Percentiles rank a stretch among this genome's conserved stretches.
These are phyloP conservation scores for Ogataea henricii DNA, from an alignment of 805 yeast species.

Conservation along the genomic window DNA sequence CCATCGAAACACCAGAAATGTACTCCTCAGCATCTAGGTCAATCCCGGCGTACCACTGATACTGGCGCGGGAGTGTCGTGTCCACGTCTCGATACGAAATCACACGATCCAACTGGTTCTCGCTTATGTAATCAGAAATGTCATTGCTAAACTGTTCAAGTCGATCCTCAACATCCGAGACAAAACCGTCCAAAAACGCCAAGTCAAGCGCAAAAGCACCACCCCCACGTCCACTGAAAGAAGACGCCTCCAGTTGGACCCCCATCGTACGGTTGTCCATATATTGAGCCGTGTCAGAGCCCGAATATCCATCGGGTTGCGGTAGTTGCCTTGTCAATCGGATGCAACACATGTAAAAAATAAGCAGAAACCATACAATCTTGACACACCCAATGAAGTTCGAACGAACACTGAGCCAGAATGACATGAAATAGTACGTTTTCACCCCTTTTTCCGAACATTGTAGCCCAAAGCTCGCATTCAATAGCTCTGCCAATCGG, in stretches of 20 bases:
- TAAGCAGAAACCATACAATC: constrained; percentile 9
- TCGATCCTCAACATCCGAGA: not conserved
- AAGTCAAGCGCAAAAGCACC: not conserved
- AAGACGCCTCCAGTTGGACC: not conserved
- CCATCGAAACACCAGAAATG: not conserved
- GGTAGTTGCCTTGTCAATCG: not conserved
- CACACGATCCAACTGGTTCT: not conserved
- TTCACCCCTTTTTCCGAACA: constrained; percentile 3
- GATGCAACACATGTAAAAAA: constrained; percentile 8
- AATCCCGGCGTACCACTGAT: not conserved
- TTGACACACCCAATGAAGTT: constrained; percentile 8
- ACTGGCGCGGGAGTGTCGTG: not conserved
- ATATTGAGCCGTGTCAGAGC: not conserved
- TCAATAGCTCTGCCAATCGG: constrained; percentile 7
- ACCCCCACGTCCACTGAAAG: not conserved
- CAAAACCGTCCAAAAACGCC: not conserved
- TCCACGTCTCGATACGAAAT: not conserved
- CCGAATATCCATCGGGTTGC: too few relatives aligned
- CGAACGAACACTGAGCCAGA: constrained; percentile 21
- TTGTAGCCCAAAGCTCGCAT: not conserved
- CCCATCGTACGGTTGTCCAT: not conserved
- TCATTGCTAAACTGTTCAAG: not conserved
- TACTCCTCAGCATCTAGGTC: not conserved
- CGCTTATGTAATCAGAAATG: not conserved
- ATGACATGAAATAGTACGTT: constrained; percentile 14